Conservation (phyloP, 1,284 basidiomycete species). For the Erythrobasidium hasegawianum region DNA sequence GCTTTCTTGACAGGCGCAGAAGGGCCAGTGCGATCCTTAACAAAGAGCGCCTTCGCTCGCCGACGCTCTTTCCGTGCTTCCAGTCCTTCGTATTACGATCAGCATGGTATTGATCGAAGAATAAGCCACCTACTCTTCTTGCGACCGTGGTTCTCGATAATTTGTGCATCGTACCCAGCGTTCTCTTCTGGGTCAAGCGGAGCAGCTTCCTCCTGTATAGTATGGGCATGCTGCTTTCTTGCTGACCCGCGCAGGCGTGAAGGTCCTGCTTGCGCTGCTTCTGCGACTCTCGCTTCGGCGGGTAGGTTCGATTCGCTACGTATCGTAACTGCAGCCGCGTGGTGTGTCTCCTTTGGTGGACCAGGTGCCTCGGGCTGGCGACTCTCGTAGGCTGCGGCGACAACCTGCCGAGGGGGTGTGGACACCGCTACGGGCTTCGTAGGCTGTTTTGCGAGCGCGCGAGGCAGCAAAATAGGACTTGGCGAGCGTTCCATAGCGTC, state of each 20-base stretch:
- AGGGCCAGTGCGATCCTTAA: slow-evolving; percentile 18
- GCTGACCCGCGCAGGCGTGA: too few relatives aligned
- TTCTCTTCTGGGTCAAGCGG: not conserved
- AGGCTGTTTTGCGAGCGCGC: not conserved
- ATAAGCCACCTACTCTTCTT: not conserved
- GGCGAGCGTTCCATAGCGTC: not conserved
- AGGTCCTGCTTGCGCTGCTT: too few relatives aligned
- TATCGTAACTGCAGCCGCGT: too few relatives aligned
- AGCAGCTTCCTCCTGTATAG: not conserved
- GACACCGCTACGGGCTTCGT: too few relatives aligned
- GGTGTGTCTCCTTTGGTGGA: too few relatives aligned
- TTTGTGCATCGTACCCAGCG: not conserved
- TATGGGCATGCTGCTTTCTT: too few relatives aligned
- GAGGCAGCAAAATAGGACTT: not conserved
- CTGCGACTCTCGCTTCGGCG: too few relatives aligned
- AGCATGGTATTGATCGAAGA: not conserved
- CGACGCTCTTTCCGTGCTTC: slow-evolving; percentile 14
- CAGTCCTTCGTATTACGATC: not conserved
- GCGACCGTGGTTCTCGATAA: not conserved
- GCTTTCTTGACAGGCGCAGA: slow-evolving; percentile 1
- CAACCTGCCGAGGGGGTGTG: too few relatives aligned
- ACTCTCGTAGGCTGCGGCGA: too few relatives aligned
- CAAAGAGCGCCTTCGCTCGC: slow-evolving; percentile 20
- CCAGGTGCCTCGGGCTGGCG: too few relatives aligned
- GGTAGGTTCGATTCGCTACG: too few relatives aligned